phyloP scores from a whole-genome alignment of 441 rosid genomes.

The Aquilaria agallochum region DNA sequence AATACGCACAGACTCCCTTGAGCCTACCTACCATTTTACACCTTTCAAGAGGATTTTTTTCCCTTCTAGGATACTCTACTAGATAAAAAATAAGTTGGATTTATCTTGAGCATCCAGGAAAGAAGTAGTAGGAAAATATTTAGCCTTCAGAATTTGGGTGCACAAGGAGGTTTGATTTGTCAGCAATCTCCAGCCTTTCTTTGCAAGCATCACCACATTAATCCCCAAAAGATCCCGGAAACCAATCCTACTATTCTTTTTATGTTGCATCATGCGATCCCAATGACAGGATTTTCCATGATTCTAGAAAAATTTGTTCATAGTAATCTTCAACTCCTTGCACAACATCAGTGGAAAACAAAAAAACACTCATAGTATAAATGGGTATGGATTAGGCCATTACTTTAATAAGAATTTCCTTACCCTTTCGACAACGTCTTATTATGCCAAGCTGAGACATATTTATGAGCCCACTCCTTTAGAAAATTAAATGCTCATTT shows the following conservation, averaged over 20 bases:
- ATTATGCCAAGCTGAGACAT: too few relatives aligned
- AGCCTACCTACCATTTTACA: not conserved
- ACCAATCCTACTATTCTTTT: not conserved
- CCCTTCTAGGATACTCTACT: not conserved
- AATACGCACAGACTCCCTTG: not conserved
- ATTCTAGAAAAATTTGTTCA: too few relatives aligned
- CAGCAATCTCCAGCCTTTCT: not conserved
- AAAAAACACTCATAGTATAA: too few relatives aligned
- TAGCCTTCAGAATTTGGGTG: not conserved
- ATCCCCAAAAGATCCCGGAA: not conserved
- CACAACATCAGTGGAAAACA: too few relatives aligned
- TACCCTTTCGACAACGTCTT: too few relatives aligned
- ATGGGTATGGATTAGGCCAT: too few relatives aligned
- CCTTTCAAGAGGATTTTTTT: not conserved
- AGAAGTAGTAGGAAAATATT: not conserved
- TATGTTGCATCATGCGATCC: not conserved
- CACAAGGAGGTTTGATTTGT: not conserved
- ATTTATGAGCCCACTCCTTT: too few relatives aligned
- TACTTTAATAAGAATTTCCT: too few relatives aligned
- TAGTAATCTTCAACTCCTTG: too few relatives aligned
- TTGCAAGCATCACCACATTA: not conserved
- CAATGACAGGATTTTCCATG: not conserved
- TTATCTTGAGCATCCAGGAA: not conserved
- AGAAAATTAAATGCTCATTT: too few relatives aligned
- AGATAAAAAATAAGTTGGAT: not conserved